phyloP scores from a whole-genome alignment of 2,329 filamentous ascomycete genomes.

The Talaromyces sp. region DNA sequence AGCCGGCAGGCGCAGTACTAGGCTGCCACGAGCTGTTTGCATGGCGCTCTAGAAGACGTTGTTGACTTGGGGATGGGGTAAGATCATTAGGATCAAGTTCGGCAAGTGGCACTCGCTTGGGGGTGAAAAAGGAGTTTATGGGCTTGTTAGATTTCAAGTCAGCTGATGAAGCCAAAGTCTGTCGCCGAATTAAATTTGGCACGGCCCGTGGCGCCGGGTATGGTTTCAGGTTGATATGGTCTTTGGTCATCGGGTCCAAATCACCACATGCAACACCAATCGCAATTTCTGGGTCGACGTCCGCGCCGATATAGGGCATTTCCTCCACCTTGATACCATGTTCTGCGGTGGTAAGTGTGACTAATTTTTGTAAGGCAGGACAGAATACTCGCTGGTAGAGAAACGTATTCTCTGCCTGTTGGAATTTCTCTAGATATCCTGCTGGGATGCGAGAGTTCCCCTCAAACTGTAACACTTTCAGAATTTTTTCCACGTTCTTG shows the following conservation, averaged over 20 bases:
- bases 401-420: slow-evolving; percentile 86
- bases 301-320: slow-evolving; percentile 76
- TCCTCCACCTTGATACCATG: slow-evolving; percentile 60
- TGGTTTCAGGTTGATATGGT: slow-evolving; percentile 47
- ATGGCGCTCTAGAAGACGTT: slow-evolving; percentile 53
- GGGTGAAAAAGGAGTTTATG: slow-evolving; percentile 63
- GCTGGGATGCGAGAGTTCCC: slow-evolving; percentile 76
- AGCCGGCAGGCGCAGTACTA: slow-evolving; percentile 39
- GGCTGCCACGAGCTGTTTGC: slow-evolving; percentile 52
- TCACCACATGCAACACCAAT: slow-evolving; percentile 73
- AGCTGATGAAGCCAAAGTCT: slow-evolving; percentile 40
- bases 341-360: slow-evolving; percentile 68
- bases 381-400: slow-evolving; percentile 94
- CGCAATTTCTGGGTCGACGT: slow-evolving; percentile 66
- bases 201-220: slow-evolving; percentile 27
- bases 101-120: slow-evolving; percentile 58
- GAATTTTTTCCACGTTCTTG: slow-evolving; percentile 76
- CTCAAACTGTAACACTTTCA: slow-evolving; percentile 83
- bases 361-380: slow-evolving; percentile 63
- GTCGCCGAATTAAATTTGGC: slow-evolving; percentile 32
- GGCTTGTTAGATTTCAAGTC: slow-evolving; percentile 57
- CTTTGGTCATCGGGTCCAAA: slow-evolving; percentile 84
- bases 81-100: slow-evolving; percentile 66
- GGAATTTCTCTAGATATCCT: slow-evolving; percentile 76
- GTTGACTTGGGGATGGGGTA: slow-evolving; percentile 62